These are phyloP conservation scores for Ophiocordyceps unilateralis DNA, from an alignment of 2,329 filamentous ascomycete species.

Conservation along the genomic window DNA sequence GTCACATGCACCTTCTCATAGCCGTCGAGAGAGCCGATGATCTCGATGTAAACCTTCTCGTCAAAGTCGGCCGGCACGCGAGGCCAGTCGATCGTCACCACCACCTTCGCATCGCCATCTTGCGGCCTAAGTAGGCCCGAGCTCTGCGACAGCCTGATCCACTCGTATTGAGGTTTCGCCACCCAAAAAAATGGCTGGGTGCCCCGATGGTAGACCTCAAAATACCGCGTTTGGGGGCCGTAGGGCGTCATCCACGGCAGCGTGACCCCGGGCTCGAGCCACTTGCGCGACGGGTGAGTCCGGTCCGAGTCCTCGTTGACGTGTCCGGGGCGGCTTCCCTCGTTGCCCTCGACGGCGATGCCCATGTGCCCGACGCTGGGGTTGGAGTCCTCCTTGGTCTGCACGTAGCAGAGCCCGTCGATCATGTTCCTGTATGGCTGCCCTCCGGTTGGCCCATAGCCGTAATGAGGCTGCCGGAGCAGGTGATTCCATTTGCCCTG, in stretches of 20 bases:
- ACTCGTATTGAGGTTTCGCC: constrained; percentile 14
- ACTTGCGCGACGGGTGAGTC: constrained; percentile 22
- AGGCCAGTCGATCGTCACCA: constrained; percentile 15
- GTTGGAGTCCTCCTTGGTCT: constrained; percentile 27
- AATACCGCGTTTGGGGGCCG: constrained; percentile 13
- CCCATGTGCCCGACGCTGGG: constrained; percentile 24
- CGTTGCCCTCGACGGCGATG: constrained; percentile 14
- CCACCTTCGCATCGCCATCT: constrained; percentile 13
- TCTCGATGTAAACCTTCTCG: constrained; percentile 20
- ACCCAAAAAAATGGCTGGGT: constrained; percentile 13
- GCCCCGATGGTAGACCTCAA: constrained; percentile 19
- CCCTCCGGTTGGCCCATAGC: constrained; percentile 18
- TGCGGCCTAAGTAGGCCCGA: constrained; percentile 13
- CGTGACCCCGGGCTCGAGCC: constrained; percentile 13
- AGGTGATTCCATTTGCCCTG: constrained; percentile 40
- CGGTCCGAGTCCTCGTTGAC: constrained; percentile 36
- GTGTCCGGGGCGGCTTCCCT: constrained; percentile 16
- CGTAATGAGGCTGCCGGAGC: constrained; percentile 28
- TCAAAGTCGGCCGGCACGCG: constrained; percentile 21
- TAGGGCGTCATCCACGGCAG: constrained; percentile 15
- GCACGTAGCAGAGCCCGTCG: constrained; percentile 34
- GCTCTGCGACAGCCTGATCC: constrained; percentile 12
- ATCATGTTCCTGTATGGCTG: constrained; percentile 34
- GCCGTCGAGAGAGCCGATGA: constrained; percentile 18
- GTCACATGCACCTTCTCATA: constrained; percentile 17